These are phyloP conservation scores for Ceratocystis variospora DNA, from an alignment of 2,329 filamentous ascomycete genomes.

Conservation along the genomic window DNA sequence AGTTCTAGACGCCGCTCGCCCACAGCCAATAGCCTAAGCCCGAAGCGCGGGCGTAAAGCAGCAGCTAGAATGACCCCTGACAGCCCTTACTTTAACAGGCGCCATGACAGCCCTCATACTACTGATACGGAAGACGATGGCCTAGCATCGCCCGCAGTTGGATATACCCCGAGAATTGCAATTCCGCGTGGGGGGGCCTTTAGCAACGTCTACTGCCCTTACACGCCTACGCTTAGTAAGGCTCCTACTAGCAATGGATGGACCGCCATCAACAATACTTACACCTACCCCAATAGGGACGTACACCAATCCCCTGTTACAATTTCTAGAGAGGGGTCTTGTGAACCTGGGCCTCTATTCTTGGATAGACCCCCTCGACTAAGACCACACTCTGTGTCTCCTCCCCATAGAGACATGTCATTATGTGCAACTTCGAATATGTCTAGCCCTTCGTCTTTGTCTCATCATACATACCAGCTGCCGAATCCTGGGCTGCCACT, in stretches of 20 bases:
- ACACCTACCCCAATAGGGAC: neutral
- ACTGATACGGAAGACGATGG: conserved; percentile 31
- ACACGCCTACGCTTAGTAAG: neutral
- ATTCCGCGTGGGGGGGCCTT: neutral
- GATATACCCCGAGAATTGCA: neutral
- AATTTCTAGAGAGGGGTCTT: conserved; percentile 15
- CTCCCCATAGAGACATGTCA: neutral
- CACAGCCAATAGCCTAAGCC: conserved; percentile 9
- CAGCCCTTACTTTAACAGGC: conserved; percentile 6
- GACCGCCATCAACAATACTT: conserved; percentile 7
- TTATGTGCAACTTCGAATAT: neutral
- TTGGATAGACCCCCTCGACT: neutral
- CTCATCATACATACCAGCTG: neutral
- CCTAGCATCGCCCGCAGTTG: conserved; percentile 13
- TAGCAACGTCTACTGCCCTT: neutral
- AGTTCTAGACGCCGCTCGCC: conserved; percentile 8
- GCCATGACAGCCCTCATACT: conserved; percentile 27
- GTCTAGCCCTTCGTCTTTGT: neutral
- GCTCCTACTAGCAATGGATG: conserved; percentile 13
- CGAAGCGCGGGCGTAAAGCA: neutral
- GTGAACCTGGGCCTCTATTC: conserved; percentile 1
- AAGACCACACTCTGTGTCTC: conserved; percentile 8
- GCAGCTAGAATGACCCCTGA: conserved; percentile 1
- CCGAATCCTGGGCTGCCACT: neutral
- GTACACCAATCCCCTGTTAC: conserved; percentile 8